These are phyloP conservation scores for Coelastrella sp. DNA, from an alignment of 139 green algal species.

Conservation along the genomic window DNA sequence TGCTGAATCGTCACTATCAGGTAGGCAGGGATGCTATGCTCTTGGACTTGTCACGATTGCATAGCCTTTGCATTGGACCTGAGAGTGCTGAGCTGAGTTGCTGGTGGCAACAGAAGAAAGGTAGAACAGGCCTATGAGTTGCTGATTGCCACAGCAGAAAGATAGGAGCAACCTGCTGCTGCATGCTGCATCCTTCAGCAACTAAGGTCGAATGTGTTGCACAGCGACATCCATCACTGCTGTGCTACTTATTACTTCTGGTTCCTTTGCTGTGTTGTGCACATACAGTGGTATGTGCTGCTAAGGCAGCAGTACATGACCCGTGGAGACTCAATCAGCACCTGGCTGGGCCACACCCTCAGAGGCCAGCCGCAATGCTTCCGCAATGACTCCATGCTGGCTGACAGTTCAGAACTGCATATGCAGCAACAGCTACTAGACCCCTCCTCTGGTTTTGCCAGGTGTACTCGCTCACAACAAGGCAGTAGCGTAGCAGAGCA, in stretches of 20 bases:
- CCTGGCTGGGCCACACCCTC: constrained; percentile 33
- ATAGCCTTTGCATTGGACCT: no score
- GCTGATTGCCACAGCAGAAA: not conserved
- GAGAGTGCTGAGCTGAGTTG: no score
- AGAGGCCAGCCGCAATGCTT: not conserved
- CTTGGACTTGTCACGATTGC: no score
- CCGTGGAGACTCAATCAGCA: constrained; percentile 30
- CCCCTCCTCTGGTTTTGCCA: not conserved
- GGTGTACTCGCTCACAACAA: not conserved
- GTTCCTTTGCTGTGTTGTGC: no score
- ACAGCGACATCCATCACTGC: no score
- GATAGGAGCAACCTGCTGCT: not conserved
- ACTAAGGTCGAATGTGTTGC: no score
- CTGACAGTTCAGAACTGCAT: not conserved
- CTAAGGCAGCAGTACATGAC: constrained; percentile 52
- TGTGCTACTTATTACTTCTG: no score
- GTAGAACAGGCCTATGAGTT: no score
- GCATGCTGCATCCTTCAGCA: not conserved
- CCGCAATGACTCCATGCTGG: not conserved
- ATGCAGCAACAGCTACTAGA: constrained; percentile 5
- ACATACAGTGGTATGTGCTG: constrained; percentile 42
- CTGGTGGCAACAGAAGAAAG: no score
- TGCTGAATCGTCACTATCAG: constrained; percentile 39
- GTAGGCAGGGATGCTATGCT: not conserved
- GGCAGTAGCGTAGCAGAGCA: not conserved